Base-by-base conservation (phyloP, 2,329 filamentous ascomycete species). In the Alternaria sp. region DNA sequence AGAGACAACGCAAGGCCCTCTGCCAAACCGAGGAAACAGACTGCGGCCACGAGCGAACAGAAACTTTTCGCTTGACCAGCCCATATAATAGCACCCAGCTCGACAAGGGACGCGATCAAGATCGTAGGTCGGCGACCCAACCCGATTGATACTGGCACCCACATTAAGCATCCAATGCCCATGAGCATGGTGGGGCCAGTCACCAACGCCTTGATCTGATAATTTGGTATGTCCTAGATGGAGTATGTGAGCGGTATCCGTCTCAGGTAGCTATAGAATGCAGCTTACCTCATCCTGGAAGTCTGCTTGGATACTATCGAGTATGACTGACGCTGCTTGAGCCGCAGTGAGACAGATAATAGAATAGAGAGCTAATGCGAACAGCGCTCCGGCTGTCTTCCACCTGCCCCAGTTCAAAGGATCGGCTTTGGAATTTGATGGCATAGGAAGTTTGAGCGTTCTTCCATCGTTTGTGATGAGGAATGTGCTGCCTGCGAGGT, bases 121-220 rank as follows among this genome's bases (percentile, higher is more conserved):
- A 81, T 73, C 0, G 78, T 75, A 0, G 79, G 80, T 10, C 81
- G 72, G 21, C 80, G 72, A 4, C 81, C 81, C 43, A 82, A 57
- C 1, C 77, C 78, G 9, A 81, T 66, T 4, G 78, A 77, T 5
- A 81, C 47, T 4, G 79, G 80, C 6, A 81, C 75, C 77, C 78
- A 82, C 6, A 81, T 44, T 17, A 81, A 69, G 26, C 74, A 74
- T 2, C 80, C 80, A 6, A 81, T 56, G 6, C 77, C 79, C 69
- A 78, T 76, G 56, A 73, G 77, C 5, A 82, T 54, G 0, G 74
- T 75, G 3, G 78, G 77, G 23, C 68, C 65, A 2, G 74, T 75
- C 15, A 72, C 61, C 0, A 79, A 61, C 12, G 70, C 67, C 13
- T 74, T 70, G 4, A 77, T 51, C 1, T 66, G 65, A 67, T 77